Percentiles rank a stretch among this genome's conserved stretches.
These are phyloP conservation scores for Pleurotus giganteus DNA, from an alignment of 768 basidiomycete genomes.

Conservation along the genomic window DNA sequence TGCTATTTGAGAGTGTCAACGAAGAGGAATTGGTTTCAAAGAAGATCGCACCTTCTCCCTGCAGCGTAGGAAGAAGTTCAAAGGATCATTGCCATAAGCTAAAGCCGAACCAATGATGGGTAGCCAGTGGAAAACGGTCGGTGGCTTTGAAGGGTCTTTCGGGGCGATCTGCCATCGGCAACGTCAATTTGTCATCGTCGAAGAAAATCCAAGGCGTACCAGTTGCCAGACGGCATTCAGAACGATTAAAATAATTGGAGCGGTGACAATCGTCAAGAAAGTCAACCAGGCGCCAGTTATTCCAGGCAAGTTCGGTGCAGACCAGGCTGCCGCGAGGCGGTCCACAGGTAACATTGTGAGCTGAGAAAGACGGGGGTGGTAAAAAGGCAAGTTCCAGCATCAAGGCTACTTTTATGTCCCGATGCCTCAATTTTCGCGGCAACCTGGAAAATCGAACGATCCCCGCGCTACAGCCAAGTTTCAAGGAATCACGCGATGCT, in stretches of 20 bases:
- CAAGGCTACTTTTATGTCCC: too few species aligned
- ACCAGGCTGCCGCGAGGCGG: conserved; percentile 40
- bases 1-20: conserved; percentile 55
- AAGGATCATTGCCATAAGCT: conserved; percentile 88
- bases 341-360: conserved; percentile 22
- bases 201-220: conserved; percentile 42
- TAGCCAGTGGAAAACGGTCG: conserved; percentile 90
- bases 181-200: not conserved
- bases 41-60: conserved; percentile 74
- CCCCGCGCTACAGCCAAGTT: too few species aligned
- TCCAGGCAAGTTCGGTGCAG: conserved; percentile 36
- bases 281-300: conserved; percentile 32
- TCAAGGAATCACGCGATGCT: too few species aligned
- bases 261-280: conserved; percentile 55
- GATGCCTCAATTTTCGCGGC: too few species aligned
- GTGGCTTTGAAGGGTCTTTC: conserved; percentile 70
- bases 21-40: too few species aligned
- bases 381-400: too few species aligned
- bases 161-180: conserved; percentile 53
- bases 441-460: too few species aligned
- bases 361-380: not conserved
- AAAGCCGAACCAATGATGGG: conserved; percentile 90
- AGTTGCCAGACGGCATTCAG: conserved; percentile 80
- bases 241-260: conserved; percentile 64
- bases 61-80: conserved; percentile 81